These are phyloP conservation scores for Candida anglica DNA, from an alignment of 805 yeast genomes.

Conservation along the genomic window DNA sequence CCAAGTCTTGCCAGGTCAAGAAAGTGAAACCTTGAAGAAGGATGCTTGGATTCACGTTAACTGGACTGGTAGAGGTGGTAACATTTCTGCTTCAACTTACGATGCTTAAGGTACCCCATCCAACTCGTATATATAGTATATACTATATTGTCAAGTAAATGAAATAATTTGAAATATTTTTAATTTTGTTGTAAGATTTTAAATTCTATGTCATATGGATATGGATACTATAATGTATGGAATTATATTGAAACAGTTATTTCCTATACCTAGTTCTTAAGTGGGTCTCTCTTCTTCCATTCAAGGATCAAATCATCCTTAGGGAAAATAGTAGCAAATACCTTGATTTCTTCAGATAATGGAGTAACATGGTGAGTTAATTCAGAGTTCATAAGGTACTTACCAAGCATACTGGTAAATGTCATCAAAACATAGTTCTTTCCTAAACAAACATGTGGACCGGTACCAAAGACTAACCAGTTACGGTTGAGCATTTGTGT, in stretches of 20 bases:
- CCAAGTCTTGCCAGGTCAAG: conserved; percentile 86
- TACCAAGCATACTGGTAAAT: conserved; percentile 87
- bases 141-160: too few species aligned
- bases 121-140: too few species aligned
- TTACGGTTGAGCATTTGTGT: conserved; percentile 78
- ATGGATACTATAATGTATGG: too few species aligned
- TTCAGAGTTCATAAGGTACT: conserved; percentile 77
- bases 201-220: too few species aligned
- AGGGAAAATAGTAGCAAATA: conserved; percentile 97
- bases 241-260: too few species aligned
- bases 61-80: conserved; percentile 99
- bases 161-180: too few species aligned
- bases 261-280: conserved; percentile 8
- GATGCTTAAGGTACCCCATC: conserved; percentile 69
- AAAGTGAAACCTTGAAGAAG: conserved; percentile 70
- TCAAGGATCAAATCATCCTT: conserved; percentile 85
- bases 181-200: too few species aligned
- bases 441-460: conserved; percentile 95
- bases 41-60: conserved; percentile 87
- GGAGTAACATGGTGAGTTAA: conserved; percentile 81
- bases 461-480: conserved; percentile 97
- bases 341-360: conserved; percentile 86
- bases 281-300: conserved; percentile 65
- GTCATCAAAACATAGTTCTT: conserved; percentile 90
- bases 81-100: conserved; percentile 92